phyloP scores from a whole-genome alignment of 2,329 filamentous ascomycete species.

The Tolypocladium nubicola region DNA sequence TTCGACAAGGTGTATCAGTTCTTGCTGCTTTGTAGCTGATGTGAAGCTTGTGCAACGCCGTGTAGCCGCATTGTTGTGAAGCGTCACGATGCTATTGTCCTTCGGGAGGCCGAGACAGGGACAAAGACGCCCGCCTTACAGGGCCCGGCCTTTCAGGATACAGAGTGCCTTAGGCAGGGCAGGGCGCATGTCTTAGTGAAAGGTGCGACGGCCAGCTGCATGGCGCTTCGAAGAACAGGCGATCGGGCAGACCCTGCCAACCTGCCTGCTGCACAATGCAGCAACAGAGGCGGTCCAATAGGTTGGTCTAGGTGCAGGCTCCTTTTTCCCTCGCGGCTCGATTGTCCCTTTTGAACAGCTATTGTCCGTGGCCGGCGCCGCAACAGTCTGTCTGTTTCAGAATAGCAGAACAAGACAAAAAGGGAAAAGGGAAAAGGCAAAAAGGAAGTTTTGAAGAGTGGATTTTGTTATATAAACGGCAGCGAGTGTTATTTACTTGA shows the following conservation, averaged over 20 bases:
- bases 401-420: no score
- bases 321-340: background rate
- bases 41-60: no score
- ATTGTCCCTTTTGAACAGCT: background rate
- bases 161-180: background rate
- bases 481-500: background rate
- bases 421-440: no score
- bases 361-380: background rate
- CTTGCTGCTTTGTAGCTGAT: no score
- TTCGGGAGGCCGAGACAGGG: no score
- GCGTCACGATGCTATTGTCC: background rate
- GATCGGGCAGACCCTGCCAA: background rate
- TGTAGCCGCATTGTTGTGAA: background rate
- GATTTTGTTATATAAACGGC: background rate
- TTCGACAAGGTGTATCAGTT: background rate
- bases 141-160: background rate
- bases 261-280: background rate
- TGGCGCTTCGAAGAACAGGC: background rate
- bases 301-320: background rate
- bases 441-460: no score
- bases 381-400: background rate
- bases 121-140: background rate
- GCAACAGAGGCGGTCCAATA: background rate
- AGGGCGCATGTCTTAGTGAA: background rate
- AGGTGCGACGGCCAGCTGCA: background rate